Percentiles rank a stretch among this genome's conserved stretches.
phyloP scores from a whole-genome alignment of 352 stramenopile species.

The Phytophthora podocarpi region DNA sequence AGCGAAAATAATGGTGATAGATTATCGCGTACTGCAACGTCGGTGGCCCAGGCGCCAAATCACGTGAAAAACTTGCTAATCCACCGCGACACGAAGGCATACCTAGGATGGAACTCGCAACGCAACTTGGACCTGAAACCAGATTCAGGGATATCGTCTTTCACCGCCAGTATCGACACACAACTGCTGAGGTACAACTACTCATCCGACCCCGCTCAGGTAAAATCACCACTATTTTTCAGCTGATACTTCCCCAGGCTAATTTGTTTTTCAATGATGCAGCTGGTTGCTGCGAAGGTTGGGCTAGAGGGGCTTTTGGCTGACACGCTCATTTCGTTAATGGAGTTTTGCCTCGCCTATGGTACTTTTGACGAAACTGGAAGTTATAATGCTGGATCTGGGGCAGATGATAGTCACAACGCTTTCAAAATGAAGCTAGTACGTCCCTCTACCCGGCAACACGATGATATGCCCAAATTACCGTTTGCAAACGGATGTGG shows the following conservation, averaged over 20 bases:
- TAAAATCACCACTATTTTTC: conserved; percentile 9
- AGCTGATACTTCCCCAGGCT: background rate
- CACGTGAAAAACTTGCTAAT: conserved; percentile 68
- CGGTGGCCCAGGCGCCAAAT: conserved; percentile 25
- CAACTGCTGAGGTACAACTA: conserved; percentile 55
- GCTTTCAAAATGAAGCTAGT: conserved; percentile 17
- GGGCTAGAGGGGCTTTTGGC: conserved; percentile 42
- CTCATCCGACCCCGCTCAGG: conserved; percentile 48
- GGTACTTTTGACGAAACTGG: conserved; percentile 7
- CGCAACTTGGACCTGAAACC: conserved; percentile 1
- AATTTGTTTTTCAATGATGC: conserved; percentile 3
- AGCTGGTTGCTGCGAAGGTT: conserved; percentile 40
- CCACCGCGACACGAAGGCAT: conserved; percentile 49
- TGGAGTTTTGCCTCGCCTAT: conserved; percentile 23
- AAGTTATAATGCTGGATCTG: background rate
- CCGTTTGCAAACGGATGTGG: conserved; percentile 47
- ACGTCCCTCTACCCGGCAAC: conserved; percentile 6
- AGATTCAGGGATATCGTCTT: background rate
- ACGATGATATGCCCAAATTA: conserved; percentile 6
- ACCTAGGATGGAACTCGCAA: conserved; percentile 16
- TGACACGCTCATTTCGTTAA: conserved; percentile 30
- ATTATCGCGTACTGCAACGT: background rate
- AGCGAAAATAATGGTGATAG: conserved; percentile 6
- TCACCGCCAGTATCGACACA: conserved; percentile 21
- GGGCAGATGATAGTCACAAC: background rate